Conservation (phyloP, 495 filamentous ascomycete species). For the Hypoxylon trugodes region DNA sequence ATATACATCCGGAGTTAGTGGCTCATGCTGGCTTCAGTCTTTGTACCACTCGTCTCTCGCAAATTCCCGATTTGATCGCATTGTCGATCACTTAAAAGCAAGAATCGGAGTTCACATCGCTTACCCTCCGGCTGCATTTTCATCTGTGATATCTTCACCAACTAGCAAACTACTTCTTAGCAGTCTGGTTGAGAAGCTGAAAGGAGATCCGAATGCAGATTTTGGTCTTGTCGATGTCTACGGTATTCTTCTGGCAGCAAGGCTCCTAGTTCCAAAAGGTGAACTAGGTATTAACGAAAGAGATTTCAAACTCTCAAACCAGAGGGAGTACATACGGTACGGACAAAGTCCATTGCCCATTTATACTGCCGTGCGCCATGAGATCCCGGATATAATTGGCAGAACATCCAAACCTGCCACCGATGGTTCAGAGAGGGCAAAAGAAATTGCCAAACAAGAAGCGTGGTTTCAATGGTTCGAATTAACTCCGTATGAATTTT, state of each 20-base stretch:
- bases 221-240: slow-evolving; percentile 94
- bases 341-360: slow-evolving; percentile 90
- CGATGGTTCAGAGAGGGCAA: slow-evolving; percentile 55
- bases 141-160: slow-evolving; percentile 78
- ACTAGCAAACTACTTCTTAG: slow-evolving; percentile 92
- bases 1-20: slow-evolving; percentile 93
- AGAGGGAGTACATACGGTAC: slow-evolving; percentile 72
- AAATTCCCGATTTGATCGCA: slow-evolving; percentile 64
- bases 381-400: slow-evolving; percentile 76
- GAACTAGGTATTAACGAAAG: slow-evolving; percentile 75
- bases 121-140: slow-evolving; percentile 83
- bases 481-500: slow-evolving; percentile 93
- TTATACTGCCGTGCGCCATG: slow-evolving; percentile 93
- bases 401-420: slow-evolving; percentile 55
- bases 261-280: slow-evolving; percentile 84
- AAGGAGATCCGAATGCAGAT: slow-evolving; percentile 78
- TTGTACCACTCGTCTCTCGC: slow-evolving; percentile 89
- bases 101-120: slow-evolving; percentile 88
- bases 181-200: slow-evolving; percentile 88
- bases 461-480: slow-evolving; percentile 99
- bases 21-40: slow-evolving; percentile 93
- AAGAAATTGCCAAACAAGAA: slow-evolving; percentile 72
- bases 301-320: slow-evolving; percentile 90
- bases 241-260: slow-evolving; percentile 81
- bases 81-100: slow-evolving; percentile 85